Evolutionary conservation across 371 early-diverging fungal species (phyloP), one percentile per base, ranked within the genome.

Genomic region (Saksenaea vasiformis): DNA sequence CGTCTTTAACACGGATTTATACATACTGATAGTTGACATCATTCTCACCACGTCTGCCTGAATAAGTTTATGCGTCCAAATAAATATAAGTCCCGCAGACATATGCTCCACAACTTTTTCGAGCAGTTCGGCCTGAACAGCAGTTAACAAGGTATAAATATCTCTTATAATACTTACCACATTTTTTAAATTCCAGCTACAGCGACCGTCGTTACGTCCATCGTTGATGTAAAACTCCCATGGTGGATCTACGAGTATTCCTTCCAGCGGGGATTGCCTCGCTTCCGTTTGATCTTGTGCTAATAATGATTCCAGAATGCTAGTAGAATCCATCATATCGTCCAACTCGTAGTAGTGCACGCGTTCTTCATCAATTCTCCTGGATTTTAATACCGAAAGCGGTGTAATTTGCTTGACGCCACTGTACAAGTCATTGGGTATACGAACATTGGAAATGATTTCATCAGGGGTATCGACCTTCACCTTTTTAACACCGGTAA

Each of bases 11-110:
- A 19, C 39, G 36, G 22, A 24, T 41, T 27, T 15, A 19, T 8
- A 24, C 66, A 59, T 78, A 85, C 87, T 83, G 5, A 85, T 65
- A 15, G 73, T 60, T 57, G 77, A 80, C 87, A 88, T 85, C 59
- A 80, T 75, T 8, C 79, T 70, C 19, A 88, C 85, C 0, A 88
- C 78, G 54, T 85, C 85, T 0, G 84, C 83, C 51, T 85, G 80
- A 53, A 86, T 73, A 0, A 81, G 65, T 59, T 88, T 88, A 61
- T 86, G 87, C 15, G 81, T 80, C 89, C 89, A 88, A 10, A 88
- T 66, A 58, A 87, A 85, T 10, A 87, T 73, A 44, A 88, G 76
- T 0, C 89, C 87, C 5, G 77, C 81, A 44, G 85, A 71, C 80
- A 86, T 77, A 51, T 78, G 60, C 3, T 70, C 63, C 11, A 82